Percentiles rank a stretch among this genome's conserved stretches.
Conservation (phyloP, 345 rosid genomes). For the Fremontodendron californicum region DNA sequence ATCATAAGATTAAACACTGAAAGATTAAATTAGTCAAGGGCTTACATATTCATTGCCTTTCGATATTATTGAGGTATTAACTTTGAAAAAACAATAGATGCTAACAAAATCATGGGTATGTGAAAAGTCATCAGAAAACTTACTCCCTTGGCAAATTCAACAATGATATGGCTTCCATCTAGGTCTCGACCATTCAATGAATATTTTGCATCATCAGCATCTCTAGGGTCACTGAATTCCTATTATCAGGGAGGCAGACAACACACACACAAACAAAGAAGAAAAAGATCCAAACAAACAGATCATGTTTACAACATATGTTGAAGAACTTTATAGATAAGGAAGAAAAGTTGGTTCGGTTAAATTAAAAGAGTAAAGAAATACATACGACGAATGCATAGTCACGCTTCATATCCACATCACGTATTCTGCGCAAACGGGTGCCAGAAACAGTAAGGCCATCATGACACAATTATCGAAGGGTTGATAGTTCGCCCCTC, state of each 20-base stretch:
- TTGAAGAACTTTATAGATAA: background rate
- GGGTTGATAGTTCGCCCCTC: slow-evolving; percentile 85
- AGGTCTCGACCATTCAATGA: slow-evolving; percentile 66
- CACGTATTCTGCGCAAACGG: slow-evolving; percentile 90
- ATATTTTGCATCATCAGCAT: slow-evolving; percentile 82
- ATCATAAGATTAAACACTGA: background rate
- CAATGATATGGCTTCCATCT: slow-evolving; percentile 73
- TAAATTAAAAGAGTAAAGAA: slow-evolving; percentile 3
- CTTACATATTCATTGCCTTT: background rate
- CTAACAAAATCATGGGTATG: background rate
- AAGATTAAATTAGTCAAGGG: background rate
- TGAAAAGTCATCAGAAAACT: slow-evolving; percentile 9
- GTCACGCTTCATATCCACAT: slow-evolving; percentile 97
- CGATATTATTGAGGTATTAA: background rate
- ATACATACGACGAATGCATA: slow-evolving; percentile 83
- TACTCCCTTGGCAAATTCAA: slow-evolving; percentile 81
- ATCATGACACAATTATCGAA: slow-evolving; percentile 77
- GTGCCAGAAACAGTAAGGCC: slow-evolving; percentile 94
- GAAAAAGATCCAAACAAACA: background rate
- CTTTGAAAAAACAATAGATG: background rate
- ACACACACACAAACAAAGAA: background rate
- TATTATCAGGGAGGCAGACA: slow-evolving; percentile 19
- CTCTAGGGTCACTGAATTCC: slow-evolving; percentile 80
- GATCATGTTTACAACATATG: slow-evolving; percentile 27
- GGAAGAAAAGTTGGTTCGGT: background rate